A percentile compares a stretch with the other conserved stretches of the same genome.
phyloP scores from a whole-genome alignment of 75 land plant genomes.

The Picea sitchensis region DNA sequence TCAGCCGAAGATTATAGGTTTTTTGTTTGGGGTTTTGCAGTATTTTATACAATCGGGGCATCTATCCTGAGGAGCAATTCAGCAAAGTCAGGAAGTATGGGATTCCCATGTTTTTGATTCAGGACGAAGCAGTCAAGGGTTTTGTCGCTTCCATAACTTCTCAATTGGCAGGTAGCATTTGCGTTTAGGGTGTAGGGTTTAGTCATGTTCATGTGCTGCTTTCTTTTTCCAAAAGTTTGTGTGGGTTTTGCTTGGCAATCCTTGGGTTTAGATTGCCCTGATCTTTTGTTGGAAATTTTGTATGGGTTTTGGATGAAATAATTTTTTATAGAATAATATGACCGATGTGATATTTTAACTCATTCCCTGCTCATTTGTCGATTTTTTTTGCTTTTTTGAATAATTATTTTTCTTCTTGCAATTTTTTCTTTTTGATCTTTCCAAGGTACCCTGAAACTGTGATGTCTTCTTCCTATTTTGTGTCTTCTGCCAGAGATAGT shows the following conservation, averaged over 20 bases:
- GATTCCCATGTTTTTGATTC: slow-evolving; percentile 73
- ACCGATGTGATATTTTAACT: too few relatives aligned
- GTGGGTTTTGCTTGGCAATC: neutral
- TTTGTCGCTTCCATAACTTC: slow-evolving; percentile 65
- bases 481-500: too few relatives aligned
- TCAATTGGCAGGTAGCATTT: slow-evolving; percentile 52
- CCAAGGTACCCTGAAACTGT: too few relatives aligned
- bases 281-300: slow-evolving; percentile 35
- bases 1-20: too few relatives aligned
- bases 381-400: too few relatives aligned
- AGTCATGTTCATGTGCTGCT: neutral
- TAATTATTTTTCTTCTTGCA: too few relatives aligned
- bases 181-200: neutral
- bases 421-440: too few relatives aligned
- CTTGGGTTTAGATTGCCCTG: slow-evolving; percentile 12
- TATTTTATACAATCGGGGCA: slow-evolving; percentile 84
- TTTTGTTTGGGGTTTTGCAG: slow-evolving; percentile 22
- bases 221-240: neutral
- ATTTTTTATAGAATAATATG: neutral
- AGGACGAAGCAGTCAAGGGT: slow-evolving; percentile 81
- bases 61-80: slow-evolving; percentile 87
- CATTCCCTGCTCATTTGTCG: too few relatives aligned
- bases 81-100: slow-evolving; percentile 94
- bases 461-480: too few relatives aligned
- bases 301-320: neutral